phyloP scores from a whole-genome alignment of 768 basidiomycete species.

The Infundibulicybe gibba region DNA sequence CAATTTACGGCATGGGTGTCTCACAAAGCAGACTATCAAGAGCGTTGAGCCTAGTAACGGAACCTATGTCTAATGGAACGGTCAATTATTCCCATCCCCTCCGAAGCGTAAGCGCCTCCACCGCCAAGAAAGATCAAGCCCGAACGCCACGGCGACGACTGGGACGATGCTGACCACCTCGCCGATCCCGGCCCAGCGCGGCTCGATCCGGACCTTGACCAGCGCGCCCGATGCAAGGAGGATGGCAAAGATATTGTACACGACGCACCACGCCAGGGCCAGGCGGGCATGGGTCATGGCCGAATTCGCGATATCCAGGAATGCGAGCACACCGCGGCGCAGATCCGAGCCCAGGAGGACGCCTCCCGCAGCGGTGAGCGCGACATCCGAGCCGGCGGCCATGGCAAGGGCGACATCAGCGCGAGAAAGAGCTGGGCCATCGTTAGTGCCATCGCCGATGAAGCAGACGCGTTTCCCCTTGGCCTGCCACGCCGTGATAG shows the following conservation, averaged over 20 bases:
- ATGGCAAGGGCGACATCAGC: constrained; percentile 46
- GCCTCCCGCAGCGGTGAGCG: constrained; percentile 39
- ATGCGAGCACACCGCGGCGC: constrained; percentile 28
- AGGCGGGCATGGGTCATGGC: constrained; percentile 28
- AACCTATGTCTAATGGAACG: too few species aligned
- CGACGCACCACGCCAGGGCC: constrained; percentile 31
- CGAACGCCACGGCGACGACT: constrained; percentile 31
- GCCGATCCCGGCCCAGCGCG: constrained; percentile 39
- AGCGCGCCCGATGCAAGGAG: constrained; percentile 50
- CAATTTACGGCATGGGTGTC: too few species aligned
- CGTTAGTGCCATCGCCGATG: constrained; percentile 53
- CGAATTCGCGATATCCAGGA: constrained; percentile 32
- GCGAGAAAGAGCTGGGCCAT: constrained; percentile 44
- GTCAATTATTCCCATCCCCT: too few species aligned
- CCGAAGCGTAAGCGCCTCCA: not conserved
- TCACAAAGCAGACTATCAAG: too few species aligned
- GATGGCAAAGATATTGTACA: constrained; percentile 44
- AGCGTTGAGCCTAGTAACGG: too few species aligned
- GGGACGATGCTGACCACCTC: constrained; percentile 39
- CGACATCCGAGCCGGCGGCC: constrained; percentile 28
- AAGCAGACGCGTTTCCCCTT: constrained; percentile 30
- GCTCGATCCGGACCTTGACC: constrained; percentile 30
- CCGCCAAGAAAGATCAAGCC: constrained; percentile 3
- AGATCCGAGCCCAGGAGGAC: constrained; percentile 33
- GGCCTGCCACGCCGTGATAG: constrained; percentile 22